These are phyloP conservation scores for Aschersonia sp. DNA, from an alignment of 2,329 filamentous ascomycete species.

Conservation along the genomic window DNA sequence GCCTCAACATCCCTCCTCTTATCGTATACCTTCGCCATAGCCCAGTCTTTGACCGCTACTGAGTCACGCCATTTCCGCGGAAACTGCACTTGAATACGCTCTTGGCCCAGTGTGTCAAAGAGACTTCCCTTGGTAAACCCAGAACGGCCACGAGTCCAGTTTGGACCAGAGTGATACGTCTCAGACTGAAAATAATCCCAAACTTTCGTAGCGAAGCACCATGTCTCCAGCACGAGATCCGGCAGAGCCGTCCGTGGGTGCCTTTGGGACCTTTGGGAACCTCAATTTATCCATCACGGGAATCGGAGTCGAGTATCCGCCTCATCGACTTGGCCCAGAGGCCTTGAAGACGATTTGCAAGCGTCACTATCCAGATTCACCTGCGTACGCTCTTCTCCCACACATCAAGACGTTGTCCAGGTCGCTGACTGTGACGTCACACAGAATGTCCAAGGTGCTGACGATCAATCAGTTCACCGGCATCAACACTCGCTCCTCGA, in stretches of 20 bases:
- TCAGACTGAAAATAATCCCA: no score
- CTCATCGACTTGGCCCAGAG: not conserved
- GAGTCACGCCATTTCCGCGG: no score
- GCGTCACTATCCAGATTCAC: not conserved
- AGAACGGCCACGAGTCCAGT: no score
- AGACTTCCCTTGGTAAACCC: no score
- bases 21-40: no score
- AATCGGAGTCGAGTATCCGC: not conserved
- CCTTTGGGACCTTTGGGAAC: not conserved
- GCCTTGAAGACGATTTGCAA: not conserved
- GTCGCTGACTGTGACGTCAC: not conserved
- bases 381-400: not conserved
- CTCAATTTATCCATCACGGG: not conserved
- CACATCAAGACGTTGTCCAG: no score
- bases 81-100: no score
- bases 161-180: no score
- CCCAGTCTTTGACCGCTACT: no score
- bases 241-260: not conserved
- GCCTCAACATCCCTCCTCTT: no score
- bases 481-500: not conserved
- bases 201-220: not conserved
- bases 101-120: no score
- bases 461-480: not conserved
- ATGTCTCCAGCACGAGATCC: not conserved
- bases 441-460: not conserved